Evolutionary conservation across 1,284 basidiomycete species (phyloP), one percentile per base, ranked within the genome.

Genomic region (Sanghuangporus baumii): DNA sequence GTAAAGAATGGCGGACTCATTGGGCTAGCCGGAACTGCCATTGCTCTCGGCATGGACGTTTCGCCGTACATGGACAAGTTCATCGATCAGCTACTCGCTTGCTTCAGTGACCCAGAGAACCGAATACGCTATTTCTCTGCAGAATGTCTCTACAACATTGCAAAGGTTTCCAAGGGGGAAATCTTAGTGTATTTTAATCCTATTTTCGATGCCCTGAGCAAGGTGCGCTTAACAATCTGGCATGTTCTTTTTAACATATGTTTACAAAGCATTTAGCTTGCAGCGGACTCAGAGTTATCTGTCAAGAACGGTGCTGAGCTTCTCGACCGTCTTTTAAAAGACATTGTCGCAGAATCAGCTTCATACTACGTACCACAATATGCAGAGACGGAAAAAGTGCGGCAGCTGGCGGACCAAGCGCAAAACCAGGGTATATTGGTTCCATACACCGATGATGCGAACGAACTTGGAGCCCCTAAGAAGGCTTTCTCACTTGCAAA

Each of bases 221-320:
- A 97, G 81, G 95, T 95, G 69, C 66, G 83, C 1, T 31, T 71
- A 18, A 6, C 23, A 46, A 43, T 9, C 57, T 69, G n/a, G 54
- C 12, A 34, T 52, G 40, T 59, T 52, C 31, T 20, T 20, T 31
- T 26, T 58, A 41, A 51, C 56, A 59, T 41, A 60, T 65, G 66
- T 52, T 56, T 16, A 59, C 26, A 23, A 6, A 47, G 14, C 50
- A 54, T 66, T 31, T 69, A 97, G 94, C 91, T 99, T 61, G 93
- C 95, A 6, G 94, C 96, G 46, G 97, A 99, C 74, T 91, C 94
- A 0, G 97, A 99, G 70, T 74, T 94, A 56, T 96, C 96, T 2
- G 97, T 99, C 67, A 98, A 98, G 84, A 99, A 99, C 71, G 97
- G 96, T 7, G 96, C 96, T 1, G 97, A 99, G 74, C 84, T 99